A percentile compares a stretch with the other conserved stretches of the same genome.
phyloP scores from a whole-genome alignment of 163 green algal species.

The Trebouxiophyceae sp. region DNA sequence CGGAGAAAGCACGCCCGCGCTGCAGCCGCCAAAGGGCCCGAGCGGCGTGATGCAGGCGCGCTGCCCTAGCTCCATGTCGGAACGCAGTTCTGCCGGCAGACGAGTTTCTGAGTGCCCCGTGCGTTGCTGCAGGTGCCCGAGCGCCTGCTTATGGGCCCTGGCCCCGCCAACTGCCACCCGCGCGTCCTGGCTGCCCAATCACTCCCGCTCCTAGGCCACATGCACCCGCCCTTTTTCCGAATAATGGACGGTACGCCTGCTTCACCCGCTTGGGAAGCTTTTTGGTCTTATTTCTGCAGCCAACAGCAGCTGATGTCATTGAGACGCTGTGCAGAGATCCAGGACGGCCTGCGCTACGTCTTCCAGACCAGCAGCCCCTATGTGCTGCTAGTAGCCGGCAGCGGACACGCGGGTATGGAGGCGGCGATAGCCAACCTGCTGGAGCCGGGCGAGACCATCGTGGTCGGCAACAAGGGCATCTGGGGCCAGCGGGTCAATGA shows the following conservation, averaged over 20 bases:
- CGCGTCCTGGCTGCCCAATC: conserved; percentile 54
- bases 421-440: conserved; percentile 82
- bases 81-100: too few relatives aligned
- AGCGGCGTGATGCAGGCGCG: neutral
- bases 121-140: conserved; percentile 59
- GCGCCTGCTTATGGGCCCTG: conserved; percentile 81
- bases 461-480: conserved; percentile 82
- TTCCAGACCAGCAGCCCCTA: conserved; percentile 83
- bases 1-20: neutral
- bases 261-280: neutral
- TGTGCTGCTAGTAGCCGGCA: conserved; percentile 57
- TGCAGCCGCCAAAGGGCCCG: neutral
- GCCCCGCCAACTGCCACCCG: conserved; percentile 78
- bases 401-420: conserved; percentile 66
- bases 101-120: neutral
- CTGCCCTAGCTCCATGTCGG: too few relatives aligned
- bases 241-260: conserved; percentile 20
- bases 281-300: too few relatives aligned
- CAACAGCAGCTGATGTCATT: too few relatives aligned
- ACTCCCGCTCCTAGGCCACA: conserved; percentile 38
- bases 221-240: conserved; percentile 67
- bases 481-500: conserved; percentile 68
- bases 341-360: conserved; percentile 63
- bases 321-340: conserved; percentile 29
- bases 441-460: conserved; percentile 80